A percentile compares a stretch with the other conserved stretches of the same genome.
Evolutionary conservation across 106 monocot genomes (phyloP).

Genomic region (Acanthochlamys bracteata): DNA sequence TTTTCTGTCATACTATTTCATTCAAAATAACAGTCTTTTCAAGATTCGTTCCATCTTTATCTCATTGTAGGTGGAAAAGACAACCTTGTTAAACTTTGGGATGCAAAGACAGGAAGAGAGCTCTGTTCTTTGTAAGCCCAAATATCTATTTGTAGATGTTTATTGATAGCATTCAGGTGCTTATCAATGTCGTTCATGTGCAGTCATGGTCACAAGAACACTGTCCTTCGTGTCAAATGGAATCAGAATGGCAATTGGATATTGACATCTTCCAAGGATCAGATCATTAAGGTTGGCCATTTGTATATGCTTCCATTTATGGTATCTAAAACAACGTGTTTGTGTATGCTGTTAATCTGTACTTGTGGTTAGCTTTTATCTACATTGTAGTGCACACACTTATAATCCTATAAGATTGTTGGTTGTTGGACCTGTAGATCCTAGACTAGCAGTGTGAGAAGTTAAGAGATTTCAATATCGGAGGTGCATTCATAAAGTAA

Average conservation of each 20-base stretch:
- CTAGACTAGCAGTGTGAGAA: too few relatives aligned
- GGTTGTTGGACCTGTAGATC: too few relatives aligned
- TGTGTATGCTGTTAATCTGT: too few relatives aligned
- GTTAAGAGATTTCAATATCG: too few relatives aligned
- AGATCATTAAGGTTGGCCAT: conserved; percentile 69
- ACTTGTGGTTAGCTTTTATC: too few relatives aligned
- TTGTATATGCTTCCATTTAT: conserved; percentile 1
- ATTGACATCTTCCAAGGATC: conserved; percentile 92
- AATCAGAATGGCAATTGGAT: conserved; percentile 99
- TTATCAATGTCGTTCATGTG: conserved; percentile 15
- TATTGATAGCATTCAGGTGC: neutral
- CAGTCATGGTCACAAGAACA: conserved; percentile 99
- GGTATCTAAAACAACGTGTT: too few relatives aligned
- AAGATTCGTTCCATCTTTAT: neutral
- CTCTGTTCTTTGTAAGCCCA: conserved; percentile 77
- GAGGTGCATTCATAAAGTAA: too few relatives aligned
- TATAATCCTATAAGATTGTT: too few relatives aligned
- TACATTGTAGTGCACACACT: too few relatives aligned
- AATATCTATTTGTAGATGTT: neutral
- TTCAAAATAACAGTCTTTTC: too few relatives aligned
- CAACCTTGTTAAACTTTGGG: conserved; percentile 97
- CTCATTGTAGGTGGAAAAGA: conserved; percentile 81
- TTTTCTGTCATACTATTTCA: neutral
- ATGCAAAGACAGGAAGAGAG: conserved; percentile 88
- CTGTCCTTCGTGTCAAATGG: conserved; percentile 94